A percentile compares a stretch with the other conserved stretches of the same genome.
These are phyloP conservation scores for Leishmania gerbilli DNA, from an alignment of 208 protist species.

Conservation along the genomic window DNA sequence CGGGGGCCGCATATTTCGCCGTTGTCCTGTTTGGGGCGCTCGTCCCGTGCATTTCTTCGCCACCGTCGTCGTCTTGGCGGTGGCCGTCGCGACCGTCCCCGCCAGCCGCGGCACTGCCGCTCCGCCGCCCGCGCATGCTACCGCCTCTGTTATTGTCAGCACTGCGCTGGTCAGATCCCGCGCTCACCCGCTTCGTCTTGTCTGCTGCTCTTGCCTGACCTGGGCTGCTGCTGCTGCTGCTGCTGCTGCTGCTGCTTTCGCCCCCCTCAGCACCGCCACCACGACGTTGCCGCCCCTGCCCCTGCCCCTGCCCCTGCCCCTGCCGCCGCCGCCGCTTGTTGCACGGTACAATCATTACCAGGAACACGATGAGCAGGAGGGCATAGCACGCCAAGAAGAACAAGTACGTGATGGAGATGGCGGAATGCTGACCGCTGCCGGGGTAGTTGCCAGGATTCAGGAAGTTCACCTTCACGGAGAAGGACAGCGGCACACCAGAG, in stretches of 20 bases:
- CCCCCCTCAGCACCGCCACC: not conserved
- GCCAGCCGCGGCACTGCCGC: not conserved
- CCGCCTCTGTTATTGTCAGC: not conserved
- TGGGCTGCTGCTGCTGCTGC: not conserved
- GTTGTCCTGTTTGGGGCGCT: not conserved
- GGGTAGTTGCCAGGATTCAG: constrained; percentile 20
- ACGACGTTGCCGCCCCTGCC: not conserved
- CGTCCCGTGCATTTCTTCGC: not conserved
- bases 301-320: too few species aligned
- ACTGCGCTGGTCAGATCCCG: not conserved
- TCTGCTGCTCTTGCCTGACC: not conserved
- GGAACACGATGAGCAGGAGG: constrained; percentile 30
- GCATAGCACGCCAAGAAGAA: constrained; percentile 40
- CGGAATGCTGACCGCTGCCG: constrained; percentile 41
- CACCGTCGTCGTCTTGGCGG: not conserved
- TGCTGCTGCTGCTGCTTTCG: not conserved
- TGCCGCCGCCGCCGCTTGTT: constrained; percentile 14
- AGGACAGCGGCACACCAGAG: constrained; percentile 43
- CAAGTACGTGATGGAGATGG: constrained; percentile 42
- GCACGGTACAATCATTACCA: constrained; percentile 42
- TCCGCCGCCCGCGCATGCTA: not conserved
- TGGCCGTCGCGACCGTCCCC: not conserved
- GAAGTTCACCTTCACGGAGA: constrained; percentile 37
- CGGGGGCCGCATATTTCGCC: too few species aligned
- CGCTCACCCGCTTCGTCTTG: not conserved